Conservation (phyloP, 2,329 filamentous ascomycete species). For the Aspergillus fumigatus region DNA sequence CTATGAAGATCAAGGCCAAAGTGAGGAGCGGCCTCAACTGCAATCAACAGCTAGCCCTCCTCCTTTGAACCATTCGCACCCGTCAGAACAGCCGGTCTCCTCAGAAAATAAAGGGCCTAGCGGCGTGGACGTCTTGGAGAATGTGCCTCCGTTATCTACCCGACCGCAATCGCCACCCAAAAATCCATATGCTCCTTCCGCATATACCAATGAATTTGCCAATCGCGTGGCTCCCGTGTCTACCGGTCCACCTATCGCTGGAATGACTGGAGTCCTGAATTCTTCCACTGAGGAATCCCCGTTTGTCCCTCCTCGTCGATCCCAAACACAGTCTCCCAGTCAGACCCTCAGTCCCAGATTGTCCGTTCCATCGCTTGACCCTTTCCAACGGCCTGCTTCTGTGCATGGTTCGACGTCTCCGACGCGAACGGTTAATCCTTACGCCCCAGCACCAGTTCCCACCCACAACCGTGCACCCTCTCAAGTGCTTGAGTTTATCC, state of each 20-base stretch:
- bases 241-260: slow-evolving; percentile 10
- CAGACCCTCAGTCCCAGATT: slow-evolving; percentile 47
- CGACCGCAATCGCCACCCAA: slow-evolving; percentile 24
- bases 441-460: slow-evolving; percentile 29
- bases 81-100: slow-evolving; percentile 11
- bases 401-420: slow-evolving; percentile 45
- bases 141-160: slow-evolving; percentile 2
- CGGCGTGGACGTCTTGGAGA: slow-evolving; percentile 1
- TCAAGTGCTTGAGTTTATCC: slow-evolving; percentile 51
- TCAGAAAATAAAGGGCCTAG: slow-evolving; percentile 12
- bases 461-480: slow-evolving; percentile 42
- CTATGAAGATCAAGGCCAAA: slow-evolving; percentile 24
- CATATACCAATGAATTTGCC: slow-evolving; percentile 30
- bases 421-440: slow-evolving; percentile 33
- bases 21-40: slow-evolving; percentile 19
- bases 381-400: slow-evolving; percentile 52
- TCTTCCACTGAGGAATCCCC: slow-evolving; percentile 21
- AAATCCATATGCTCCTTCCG: slow-evolving; percentile 29
- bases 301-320: slow-evolving; percentile 44
- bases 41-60: slow-evolving; percentile 21
- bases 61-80: slow-evolving; percentile 15
- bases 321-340: slow-evolving; percentile 58
- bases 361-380: slow-evolving; percentile 40
- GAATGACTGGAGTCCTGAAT: slow-evolving; percentile 13
- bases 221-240: slow-evolving; percentile 23